Evolutionary conservation across 148 eudicot genomes (phyloP).

Genomic region (Agrostemma githago): DNA sequence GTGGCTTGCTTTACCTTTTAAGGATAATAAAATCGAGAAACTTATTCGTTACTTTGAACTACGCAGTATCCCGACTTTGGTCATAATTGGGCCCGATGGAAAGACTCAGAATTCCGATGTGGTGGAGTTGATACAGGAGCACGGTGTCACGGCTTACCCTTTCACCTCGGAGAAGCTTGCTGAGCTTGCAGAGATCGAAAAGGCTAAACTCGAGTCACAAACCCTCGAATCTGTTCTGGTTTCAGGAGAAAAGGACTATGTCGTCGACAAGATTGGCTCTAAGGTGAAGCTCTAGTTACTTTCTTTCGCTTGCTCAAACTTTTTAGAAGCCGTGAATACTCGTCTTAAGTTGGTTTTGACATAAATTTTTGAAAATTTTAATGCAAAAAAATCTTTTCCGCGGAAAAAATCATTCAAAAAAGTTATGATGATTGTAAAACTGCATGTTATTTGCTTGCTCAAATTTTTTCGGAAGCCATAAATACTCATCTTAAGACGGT

Average conservation of each 20-base stretch:
- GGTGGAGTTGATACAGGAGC: constrained; percentile 35
- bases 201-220: constrained; percentile 37
- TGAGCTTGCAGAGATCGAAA: constrained; percentile 46
- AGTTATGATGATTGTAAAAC: too few relatives aligned
- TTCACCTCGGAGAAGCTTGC: constrained; percentile 37
- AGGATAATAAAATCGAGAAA: constrained; percentile 36
- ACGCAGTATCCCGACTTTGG: constrained; percentile 28
- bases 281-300: constrained; percentile 18
- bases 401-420: too few relatives aligned
- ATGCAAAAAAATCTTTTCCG: too few relatives aligned
- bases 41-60: constrained; percentile 43
- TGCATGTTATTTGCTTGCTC: too few relatives aligned
- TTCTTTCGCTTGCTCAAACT: background rate
- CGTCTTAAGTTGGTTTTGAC: too few relatives aligned
- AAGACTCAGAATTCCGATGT: constrained; percentile 40
- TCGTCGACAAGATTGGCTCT: constrained; percentile 37
- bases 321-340: too few relatives aligned
- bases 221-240: constrained; percentile 40
- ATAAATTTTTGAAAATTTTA: too few relatives aligned
- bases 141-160: constrained; percentile 41
- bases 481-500: too few relatives aligned
- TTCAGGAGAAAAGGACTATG: constrained; percentile 33
- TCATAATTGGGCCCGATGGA: constrained; percentile 42
- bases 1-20: constrained; percentile 39
- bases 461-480: too few relatives aligned